phyloP scores from a whole-genome alignment of 192 early-diverging fungal genomes.

The Podila epicladia region DNA sequence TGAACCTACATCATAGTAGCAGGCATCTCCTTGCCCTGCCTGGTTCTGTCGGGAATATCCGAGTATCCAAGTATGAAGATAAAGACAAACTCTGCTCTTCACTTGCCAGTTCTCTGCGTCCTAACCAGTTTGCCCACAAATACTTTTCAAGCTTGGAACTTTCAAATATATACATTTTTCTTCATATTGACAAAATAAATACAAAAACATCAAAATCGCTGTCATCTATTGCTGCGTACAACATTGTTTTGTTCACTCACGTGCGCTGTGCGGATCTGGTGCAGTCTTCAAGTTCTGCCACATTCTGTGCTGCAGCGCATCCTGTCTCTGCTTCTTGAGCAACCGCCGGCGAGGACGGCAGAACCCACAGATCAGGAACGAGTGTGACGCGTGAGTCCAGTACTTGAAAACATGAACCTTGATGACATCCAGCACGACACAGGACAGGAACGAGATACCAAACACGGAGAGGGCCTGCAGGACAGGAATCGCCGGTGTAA shows the following conservation, averaged over 20 bases:
- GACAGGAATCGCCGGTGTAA: constrained; percentile 65
- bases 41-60: no score
- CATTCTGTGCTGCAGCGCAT: constrained; percentile 21
- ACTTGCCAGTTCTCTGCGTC: no score
- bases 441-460: constrained; percentile 79
- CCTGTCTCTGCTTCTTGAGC: constrained; percentile 26
- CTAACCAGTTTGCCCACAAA: no score
- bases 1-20: no score
- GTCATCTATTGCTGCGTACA: no score
- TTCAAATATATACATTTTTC: no score
- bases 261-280: background rate
- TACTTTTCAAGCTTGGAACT: no score
- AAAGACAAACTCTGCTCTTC: no score
- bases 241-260: background rate
- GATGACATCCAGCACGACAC: constrained; percentile 87
- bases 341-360: constrained; percentile 15
- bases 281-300: constrained; percentile 25
- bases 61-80: no score
- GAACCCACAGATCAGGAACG: constrained; percentile 11
- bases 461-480: constrained; percentile 81
- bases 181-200: no score
- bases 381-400: constrained; percentile 79
- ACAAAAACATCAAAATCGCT: no score
- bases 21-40: no score
- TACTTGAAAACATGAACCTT: constrained; percentile 86